phyloP scores from a whole-genome alignment of 495 filamentous ascomycete genomes.

The Penicillium parvum region DNA sequence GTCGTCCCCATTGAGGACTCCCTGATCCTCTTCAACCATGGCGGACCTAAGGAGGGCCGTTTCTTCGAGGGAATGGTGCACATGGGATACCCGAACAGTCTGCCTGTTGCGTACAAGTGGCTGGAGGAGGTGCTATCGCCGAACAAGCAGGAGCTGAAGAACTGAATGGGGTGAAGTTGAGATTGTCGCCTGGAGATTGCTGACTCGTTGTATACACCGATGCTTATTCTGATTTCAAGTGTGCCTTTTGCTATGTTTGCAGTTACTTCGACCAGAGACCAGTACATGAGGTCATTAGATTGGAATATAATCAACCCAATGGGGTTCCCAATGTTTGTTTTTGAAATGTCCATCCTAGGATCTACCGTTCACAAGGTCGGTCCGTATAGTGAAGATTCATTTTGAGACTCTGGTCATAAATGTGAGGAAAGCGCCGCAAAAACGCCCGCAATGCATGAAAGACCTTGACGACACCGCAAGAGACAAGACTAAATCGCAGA shows the following conservation, averaged over 20 bases:
- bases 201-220: too few relatives aligned
- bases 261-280: too few relatives aligned
- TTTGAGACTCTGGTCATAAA: slow-evolving; percentile 2
- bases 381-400: too few relatives aligned
- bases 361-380: too few relatives aligned
- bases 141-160: slow-evolving; percentile 19
- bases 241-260: too few relatives aligned
- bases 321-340: too few relatives aligned
- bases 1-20: slow-evolving; percentile 78
- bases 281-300: too few relatives aligned
- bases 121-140: slow-evolving; percentile 33
- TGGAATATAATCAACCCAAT: too few relatives aligned
- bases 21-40: slow-evolving; percentile 62
- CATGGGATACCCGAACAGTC: slow-evolving; percentile 58
- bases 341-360: background rate
- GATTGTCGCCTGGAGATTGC: too few relatives aligned
- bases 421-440: slow-evolving; percentile 12
- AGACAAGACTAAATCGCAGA: slow-evolving; percentile 4
- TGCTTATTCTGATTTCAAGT: too few relatives aligned
- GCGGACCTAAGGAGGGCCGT: slow-evolving; percentile 67
- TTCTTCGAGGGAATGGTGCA: slow-evolving; percentile 59
- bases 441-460: slow-evolving; percentile 31
- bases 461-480: slow-evolving; percentile 1
- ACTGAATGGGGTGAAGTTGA: slow-evolving; percentile 9
- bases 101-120: slow-evolving; percentile 35